A percentile compares a stretch with the other conserved stretches of the same genome.
These are phyloP conservation scores for Diphasiastrum complanatum DNA, from an alignment of 83 land plant species.

Conservation along the genomic window DNA sequence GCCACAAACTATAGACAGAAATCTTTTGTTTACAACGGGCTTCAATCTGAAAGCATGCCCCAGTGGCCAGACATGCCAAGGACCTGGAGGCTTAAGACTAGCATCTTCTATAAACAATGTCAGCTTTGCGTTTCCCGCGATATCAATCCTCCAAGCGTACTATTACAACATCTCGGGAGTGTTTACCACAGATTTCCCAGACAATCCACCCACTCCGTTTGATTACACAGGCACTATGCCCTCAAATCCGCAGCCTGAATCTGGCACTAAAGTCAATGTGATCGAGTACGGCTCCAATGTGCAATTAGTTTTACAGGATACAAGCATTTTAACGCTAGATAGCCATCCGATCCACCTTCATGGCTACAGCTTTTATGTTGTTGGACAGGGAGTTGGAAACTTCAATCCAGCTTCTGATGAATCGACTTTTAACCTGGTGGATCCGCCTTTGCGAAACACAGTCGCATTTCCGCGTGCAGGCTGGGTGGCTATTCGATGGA, in stretches of 20 bases:
- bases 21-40: background rate
- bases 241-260: background rate
- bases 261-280: background rate
- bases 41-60: background rate
- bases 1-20: constrained; percentile 2
- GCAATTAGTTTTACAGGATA: constrained; percentile 10
- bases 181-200: background rate
- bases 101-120: constrained; percentile 1
- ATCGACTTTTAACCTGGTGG: constrained; percentile 5
- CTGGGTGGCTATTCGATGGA: constrained; percentile 8
- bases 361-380: constrained; percentile 6
- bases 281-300: background rate
- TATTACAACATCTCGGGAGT: constrained; percentile 8
- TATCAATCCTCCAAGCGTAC: constrained; percentile 2
- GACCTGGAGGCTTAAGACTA: background rate
- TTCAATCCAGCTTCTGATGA: background rate
- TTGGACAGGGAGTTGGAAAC: constrained; percentile 2
- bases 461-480: constrained; percentile 7
- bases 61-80: background rate
- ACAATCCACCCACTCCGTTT: background rate
- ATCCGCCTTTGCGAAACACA: constrained; percentile 8
- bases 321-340: background rate
- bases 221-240: background rate
- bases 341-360: constrained; percentile 14
- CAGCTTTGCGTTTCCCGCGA: background rate